Percentiles rank a stretch among this genome's conserved stretches.
Conservation (phyloP, 2,329 filamentous ascomycete species). For the Emergomyces orientalis region DNA sequence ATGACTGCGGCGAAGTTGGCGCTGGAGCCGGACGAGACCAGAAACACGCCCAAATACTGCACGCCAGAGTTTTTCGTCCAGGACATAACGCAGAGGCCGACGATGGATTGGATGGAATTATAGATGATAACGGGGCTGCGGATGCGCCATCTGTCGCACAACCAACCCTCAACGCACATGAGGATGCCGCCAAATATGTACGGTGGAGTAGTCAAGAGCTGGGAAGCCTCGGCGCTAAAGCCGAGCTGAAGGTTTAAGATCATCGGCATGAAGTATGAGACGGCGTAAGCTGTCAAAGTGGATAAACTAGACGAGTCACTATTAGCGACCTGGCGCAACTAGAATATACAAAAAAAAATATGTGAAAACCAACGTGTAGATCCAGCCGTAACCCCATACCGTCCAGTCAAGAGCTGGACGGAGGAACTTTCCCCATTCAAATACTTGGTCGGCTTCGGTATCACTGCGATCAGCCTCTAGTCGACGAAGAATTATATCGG, state of each 20-base stretch:
- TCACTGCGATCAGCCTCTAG: constrained; percentile 5
- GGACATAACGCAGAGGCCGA: constrained; percentile 16
- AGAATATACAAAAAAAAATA: no score
- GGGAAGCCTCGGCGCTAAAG: constrained; percentile 25
- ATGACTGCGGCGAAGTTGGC: constrained; percentile 23
- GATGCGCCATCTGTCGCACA: constrained; percentile 15
- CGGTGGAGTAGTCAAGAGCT: constrained; percentile 28
- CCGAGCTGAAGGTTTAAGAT: constrained; percentile 31
- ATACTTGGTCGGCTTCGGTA: neutral
- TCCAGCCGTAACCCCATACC: no score
- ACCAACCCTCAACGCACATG: constrained; percentile 22
- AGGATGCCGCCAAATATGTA: constrained; percentile 30
- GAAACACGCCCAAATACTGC: constrained; percentile 16
- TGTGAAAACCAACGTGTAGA: no score
- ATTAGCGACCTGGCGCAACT: no score
- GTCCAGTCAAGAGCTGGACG: no score
- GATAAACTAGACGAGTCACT: neutral
- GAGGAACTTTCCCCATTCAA: no score
- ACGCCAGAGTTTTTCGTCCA: constrained; percentile 11
- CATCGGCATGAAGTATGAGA: constrained; percentile 32
- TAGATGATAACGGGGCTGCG: constrained; percentile 16
- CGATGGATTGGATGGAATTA: constrained; percentile 11
- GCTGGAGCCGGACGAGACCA: constrained; percentile 24
- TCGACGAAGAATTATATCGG: constrained; percentile 5
- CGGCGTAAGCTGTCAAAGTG: constrained; percentile 22